These are phyloP conservation scores for Ophioceras dolichostomum DNA, from an alignment of 2,329 filamentous ascomycete species.

Conservation along the genomic window DNA sequence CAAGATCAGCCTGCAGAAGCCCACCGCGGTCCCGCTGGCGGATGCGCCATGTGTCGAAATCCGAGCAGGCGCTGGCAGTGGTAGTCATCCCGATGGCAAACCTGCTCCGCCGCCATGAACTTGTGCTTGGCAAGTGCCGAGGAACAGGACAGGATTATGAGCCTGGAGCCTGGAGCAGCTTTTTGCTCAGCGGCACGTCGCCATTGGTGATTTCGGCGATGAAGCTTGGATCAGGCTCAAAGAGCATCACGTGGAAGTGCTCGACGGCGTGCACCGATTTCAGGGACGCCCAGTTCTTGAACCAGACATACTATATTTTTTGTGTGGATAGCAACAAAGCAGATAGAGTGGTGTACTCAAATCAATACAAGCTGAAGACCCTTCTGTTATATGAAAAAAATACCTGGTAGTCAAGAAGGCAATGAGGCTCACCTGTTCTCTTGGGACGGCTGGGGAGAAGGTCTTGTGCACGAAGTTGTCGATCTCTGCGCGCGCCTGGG, in stretches of 20 bases:
- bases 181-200: slow-evolving; percentile 54
- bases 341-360: no score
- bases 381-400: no score
- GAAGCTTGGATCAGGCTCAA: slow-evolving; percentile 59
- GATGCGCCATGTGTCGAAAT: slow-evolving; percentile 60
- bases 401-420: no score
- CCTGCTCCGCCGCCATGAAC: no score
- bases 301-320: slow-evolving; percentile 62
- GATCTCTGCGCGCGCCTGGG: slow-evolving; percentile 49
- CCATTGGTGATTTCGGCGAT: slow-evolving; percentile 58
- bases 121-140: no score
- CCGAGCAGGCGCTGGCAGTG: slow-evolving; percentile 18
- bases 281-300: slow-evolving; percentile 77
- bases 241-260: slow-evolving; percentile 92
- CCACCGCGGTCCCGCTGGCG: slow-evolving; percentile 59
- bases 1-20: slow-evolving; percentile 55
- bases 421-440: slow-evolving; percentile 43
- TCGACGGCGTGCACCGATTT: slow-evolving; percentile 82
- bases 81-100: no score
- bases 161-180: slow-evolving; percentile 10
- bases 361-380: background rate
- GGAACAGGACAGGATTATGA: slow-evolving; percentile 6
- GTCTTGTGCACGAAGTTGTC: slow-evolving; percentile 55
- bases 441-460: slow-evolving; percentile 44
- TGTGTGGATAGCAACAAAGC: no score